phyloP scores from a whole-genome alignment of 2,329 filamentous ascomycete genomes.

The Cytospora leucostoma region DNA sequence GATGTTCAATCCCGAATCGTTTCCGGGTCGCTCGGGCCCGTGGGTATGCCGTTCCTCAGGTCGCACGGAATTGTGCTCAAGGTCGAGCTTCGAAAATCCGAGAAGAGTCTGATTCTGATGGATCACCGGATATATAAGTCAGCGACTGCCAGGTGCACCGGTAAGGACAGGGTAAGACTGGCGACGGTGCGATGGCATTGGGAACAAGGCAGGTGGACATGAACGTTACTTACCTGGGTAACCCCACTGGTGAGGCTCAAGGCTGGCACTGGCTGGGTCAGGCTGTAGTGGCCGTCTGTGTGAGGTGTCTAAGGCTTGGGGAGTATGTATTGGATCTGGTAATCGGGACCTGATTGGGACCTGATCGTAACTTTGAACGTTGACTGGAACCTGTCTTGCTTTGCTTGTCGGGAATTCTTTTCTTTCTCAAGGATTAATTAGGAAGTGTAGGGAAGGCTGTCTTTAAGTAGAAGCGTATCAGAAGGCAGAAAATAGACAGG shows the following conservation, averaged over 20 bases:
- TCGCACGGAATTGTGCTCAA: not conserved
- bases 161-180: not conserved
- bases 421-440: not conserved
- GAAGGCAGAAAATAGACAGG: constrained; percentile 7
- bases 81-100: not conserved
- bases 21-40: constrained; percentile 13
- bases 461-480: constrained; percentile 12
- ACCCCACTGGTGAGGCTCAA: constrained; percentile 1
- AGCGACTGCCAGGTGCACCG: not conserved
- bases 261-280: not conserved
- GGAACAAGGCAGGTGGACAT: not conserved
- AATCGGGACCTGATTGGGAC: not conserved
- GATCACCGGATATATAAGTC: not conserved
- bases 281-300: no score
- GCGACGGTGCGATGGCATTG: not conserved
- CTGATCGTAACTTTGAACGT: not conserved
- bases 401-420: not conserved
- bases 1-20: not conserved
- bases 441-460: not conserved
- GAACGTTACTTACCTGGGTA: not conserved
- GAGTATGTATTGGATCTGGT: not conserved
- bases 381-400: not conserved
- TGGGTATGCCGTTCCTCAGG: not conserved
- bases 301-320: not conserved
- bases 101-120: not conserved